Percentiles rank a stretch among this genome's conserved stretches.
Conservation (phyloP, 2,329 filamentous ascomycete species). For the Stagonosporopsis cucurbitacearum region DNA sequence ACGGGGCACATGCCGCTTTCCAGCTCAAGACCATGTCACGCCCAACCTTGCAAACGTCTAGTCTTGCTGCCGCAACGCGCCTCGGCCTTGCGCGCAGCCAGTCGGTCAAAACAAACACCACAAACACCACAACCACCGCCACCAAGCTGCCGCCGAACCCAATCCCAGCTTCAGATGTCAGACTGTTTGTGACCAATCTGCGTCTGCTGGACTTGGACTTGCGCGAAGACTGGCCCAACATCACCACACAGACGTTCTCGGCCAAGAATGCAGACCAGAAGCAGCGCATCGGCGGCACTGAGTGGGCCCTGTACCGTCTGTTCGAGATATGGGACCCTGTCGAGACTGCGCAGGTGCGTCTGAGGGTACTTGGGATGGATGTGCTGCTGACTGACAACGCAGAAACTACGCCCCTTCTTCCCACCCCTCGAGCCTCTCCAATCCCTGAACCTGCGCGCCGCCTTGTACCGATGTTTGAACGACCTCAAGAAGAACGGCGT, state of each 20-base stretch:
- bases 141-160: slow-evolving; percentile 30
- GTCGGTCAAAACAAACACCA: slow-evolving; percentile 42
- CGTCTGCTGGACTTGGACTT: slow-evolving; percentile 81
- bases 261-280: slow-evolving; percentile 77
- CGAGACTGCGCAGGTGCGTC: slow-evolving; percentile 71
- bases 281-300: slow-evolving; percentile 78
- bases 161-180: slow-evolving; percentile 37
- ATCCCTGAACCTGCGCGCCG: slow-evolving; percentile 86
- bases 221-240: slow-evolving; percentile 78
- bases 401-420: slow-evolving; percentile 91
- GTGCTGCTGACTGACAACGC: slow-evolving; percentile 1
- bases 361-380: neutral
- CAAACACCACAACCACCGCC: neutral
- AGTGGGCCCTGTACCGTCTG: slow-evolving; percentile 90
- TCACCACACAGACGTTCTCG: slow-evolving; percentile 73
- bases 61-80: slow-evolving; percentile 27
- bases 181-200: slow-evolving; percentile 80
- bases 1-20: slow-evolving; percentile 15
- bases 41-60: slow-evolving; percentile 32
- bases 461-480: slow-evolving; percentile 80
- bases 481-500: slow-evolving; percentile 86
- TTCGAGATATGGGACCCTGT: slow-evolving; percentile 83
- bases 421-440: slow-evolving; percentile 89
- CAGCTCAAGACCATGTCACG: slow-evolving; percentile 35
- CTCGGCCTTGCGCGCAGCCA: slow-evolving; percentile 30